Evolutionary conservation across 192 early-diverging fungal species (phyloP).

Genomic region (Gonapodya prolifera): DNA sequence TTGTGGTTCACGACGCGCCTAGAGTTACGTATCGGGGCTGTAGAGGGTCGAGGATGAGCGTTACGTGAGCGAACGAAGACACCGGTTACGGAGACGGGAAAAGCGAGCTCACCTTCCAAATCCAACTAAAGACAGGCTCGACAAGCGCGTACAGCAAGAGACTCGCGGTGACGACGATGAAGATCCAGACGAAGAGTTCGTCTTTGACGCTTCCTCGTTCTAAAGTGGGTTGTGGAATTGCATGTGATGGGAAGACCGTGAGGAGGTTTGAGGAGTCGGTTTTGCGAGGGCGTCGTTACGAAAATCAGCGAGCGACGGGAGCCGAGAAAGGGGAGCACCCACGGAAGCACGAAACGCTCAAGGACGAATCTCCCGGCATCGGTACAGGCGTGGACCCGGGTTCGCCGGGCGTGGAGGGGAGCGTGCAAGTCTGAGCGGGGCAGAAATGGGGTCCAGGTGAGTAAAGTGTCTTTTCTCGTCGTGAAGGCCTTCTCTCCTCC

Average conservation of each 20-base stretch:
- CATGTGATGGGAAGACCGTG: not conserved
- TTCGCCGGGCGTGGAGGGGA: not conserved
- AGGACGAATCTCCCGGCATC: not conserved
- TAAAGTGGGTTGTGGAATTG: not conserved
- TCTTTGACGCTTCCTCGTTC: slow-evolving; percentile 13
- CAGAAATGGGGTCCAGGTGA: not conserved
- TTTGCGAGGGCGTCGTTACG: not conserved
- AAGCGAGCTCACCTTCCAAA: not conserved
- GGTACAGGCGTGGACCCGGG: not conserved
- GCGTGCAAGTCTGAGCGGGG: not conserved
- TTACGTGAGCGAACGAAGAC: not conserved
- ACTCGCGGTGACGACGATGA: slow-evolving; percentile 6
- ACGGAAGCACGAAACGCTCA: not conserved
- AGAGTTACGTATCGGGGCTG: not conserved
- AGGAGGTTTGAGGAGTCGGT: not conserved
- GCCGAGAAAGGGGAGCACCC: not conserved
- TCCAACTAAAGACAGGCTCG: not conserved
- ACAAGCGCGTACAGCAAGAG: slow-evolving; percentile 7
- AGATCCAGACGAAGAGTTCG: slow-evolving; percentile 10
- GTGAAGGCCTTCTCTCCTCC: not conserved
- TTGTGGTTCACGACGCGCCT: not conserved
- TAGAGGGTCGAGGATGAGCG: not conserved
- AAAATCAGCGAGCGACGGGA: not conserved
- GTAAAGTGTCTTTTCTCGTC: not conserved
- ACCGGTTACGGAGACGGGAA: too few species aligned